phyloP scores from a whole-genome alignment of 768 basidiomycete genomes.

The Suillus subluteus region DNA sequence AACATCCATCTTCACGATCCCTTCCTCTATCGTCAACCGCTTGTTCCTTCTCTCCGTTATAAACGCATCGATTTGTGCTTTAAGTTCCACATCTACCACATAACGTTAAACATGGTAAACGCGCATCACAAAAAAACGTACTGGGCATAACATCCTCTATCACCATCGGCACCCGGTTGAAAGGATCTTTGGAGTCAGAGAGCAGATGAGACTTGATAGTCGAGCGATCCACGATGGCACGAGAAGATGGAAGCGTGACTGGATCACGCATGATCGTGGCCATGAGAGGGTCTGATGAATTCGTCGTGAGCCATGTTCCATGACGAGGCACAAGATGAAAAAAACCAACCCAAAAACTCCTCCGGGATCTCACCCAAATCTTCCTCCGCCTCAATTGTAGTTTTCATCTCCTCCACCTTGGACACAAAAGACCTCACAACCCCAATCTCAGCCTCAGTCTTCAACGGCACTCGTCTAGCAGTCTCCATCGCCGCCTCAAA shows the following conservation, averaged over 20 bases:
- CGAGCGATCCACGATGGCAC: conserved; percentile 76
- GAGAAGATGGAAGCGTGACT: conserved; percentile 85
- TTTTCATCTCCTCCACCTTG: conserved; percentile 84
- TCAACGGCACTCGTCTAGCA: conserved; percentile 63
- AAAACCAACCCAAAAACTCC: conserved; percentile 81
- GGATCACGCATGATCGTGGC: conserved; percentile 95
- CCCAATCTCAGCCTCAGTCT: conserved; percentile 77
- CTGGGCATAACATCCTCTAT: conserved; percentile 82
- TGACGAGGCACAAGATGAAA: conserved; percentile 4
- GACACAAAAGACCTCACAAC: conserved; percentile 69
- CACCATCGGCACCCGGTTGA: conserved; percentile 84
- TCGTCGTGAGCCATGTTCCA: conserved; percentile 4
- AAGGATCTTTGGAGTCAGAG: conserved; percentile 91
- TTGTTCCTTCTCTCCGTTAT: conserved; percentile 58
- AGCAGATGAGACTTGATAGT: conserved; percentile 96
- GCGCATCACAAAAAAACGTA: conserved; percentile 36
- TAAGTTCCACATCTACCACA: conserved; percentile 64
- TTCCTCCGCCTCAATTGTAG: conserved; percentile 84
- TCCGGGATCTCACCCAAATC: conserved; percentile 94
- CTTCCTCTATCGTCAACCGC: conserved; percentile 27
- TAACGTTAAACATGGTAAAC: conserved; percentile 14
- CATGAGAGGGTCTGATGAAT: conserved; percentile 78
- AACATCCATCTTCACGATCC: conserved; percentile 37
- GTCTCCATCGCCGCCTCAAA: conserved; percentile 81
- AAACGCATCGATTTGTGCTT: conserved; percentile 74